Conservation (phyloP, 1,284 basidiomycete genomes). For the Jaminaea rosea region DNA sequence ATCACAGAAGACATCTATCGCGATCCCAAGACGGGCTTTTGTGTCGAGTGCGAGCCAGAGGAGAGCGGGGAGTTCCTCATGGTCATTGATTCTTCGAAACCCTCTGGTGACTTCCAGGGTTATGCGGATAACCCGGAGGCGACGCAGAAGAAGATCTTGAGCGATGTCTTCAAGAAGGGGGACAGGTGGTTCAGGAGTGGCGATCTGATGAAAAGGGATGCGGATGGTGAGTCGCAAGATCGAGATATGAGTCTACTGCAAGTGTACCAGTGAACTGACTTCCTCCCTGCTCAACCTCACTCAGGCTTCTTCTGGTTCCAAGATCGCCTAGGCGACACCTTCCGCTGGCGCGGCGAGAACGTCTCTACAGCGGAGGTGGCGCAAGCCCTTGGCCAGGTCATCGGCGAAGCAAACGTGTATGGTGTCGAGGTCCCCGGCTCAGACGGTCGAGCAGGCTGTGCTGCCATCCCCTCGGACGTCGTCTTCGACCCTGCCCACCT, state of each 20-base stretch:
- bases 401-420: slow-evolving; percentile 46
- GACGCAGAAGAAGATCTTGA: slow-evolving; percentile 45
- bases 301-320: slow-evolving; percentile 43
- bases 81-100: slow-evolving; percentile 30
- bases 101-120: slow-evolving; percentile 25
- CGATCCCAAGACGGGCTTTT: slow-evolving; percentile 36
- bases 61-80: slow-evolving; percentile 46
- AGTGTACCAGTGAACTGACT: neutral
- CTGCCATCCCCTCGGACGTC: slow-evolving; percentile 36
- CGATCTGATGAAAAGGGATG: slow-evolving; percentile 38
- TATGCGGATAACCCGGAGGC: slow-evolving; percentile 41
- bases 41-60: slow-evolving; percentile 30
- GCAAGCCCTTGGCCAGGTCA: slow-evolving; percentile 37
- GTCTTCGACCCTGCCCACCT: slow-evolving; percentile 34
- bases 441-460: slow-evolving; percentile 47
- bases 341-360: slow-evolving; percentile 45
- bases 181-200: slow-evolving; percentile 46
- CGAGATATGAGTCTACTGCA: neutral
- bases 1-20: slow-evolving; percentile 47
- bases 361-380: slow-evolving; percentile 44
- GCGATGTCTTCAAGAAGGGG: slow-evolving; percentile 42
- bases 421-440: slow-evolving; percentile 45
- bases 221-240: slow-evolving; percentile 14
- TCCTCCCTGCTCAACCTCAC: neutral
- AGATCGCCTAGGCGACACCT: slow-evolving; percentile 44